Conservation (phyloP, 2,329 filamentous ascomycete genomes). For the Rasamsonia emersonii region DNA sequence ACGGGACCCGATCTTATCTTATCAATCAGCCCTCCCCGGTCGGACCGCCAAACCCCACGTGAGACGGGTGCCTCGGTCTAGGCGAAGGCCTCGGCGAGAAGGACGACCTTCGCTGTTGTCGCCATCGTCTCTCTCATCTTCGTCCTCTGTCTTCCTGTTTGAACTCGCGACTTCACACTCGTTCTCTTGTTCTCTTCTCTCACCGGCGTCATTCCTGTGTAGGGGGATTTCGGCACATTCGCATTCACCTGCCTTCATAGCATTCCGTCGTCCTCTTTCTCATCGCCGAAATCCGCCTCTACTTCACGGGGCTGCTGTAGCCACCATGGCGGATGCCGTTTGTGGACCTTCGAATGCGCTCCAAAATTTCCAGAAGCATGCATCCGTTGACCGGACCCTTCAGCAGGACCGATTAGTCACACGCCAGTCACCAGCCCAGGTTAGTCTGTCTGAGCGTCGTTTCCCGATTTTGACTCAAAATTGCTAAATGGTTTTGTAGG, state of each 20-base stretch:
- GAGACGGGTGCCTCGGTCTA: too few relatives aligned
- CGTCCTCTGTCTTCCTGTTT: too few relatives aligned
- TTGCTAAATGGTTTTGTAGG: slow-evolving; percentile 33
- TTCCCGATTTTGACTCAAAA: slow-evolving; percentile 3
- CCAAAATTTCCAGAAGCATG: slow-evolving; percentile 64
- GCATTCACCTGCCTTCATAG: background rate
- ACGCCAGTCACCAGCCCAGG: slow-evolving; percentile 48
- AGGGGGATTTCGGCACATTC: slow-evolving; percentile 1
- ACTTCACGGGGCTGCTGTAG: slow-evolving; percentile 1
- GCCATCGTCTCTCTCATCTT: too few relatives aligned
- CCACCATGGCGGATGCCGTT: slow-evolving; percentile 55
- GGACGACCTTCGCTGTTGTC: too few relatives aligned
- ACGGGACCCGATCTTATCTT: slow-evolving; percentile 27
- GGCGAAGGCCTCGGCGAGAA: too few relatives aligned
- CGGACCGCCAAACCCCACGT: too few relatives aligned
- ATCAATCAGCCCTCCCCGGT: too few relatives aligned
- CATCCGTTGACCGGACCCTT: slow-evolving; percentile 57
- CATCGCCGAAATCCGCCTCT: background rate
- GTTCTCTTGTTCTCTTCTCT: too few relatives aligned
- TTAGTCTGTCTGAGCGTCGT: slow-evolving; percentile 17
- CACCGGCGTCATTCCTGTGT: too few relatives aligned
- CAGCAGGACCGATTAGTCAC: slow-evolving; percentile 62
- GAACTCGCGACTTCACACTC: too few relatives aligned
- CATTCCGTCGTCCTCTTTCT: background rate
- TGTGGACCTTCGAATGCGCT: slow-evolving; percentile 70